phyloP scores from a whole-genome alignment of 768 basidiomycete species.

The Suillus paluster region DNA sequence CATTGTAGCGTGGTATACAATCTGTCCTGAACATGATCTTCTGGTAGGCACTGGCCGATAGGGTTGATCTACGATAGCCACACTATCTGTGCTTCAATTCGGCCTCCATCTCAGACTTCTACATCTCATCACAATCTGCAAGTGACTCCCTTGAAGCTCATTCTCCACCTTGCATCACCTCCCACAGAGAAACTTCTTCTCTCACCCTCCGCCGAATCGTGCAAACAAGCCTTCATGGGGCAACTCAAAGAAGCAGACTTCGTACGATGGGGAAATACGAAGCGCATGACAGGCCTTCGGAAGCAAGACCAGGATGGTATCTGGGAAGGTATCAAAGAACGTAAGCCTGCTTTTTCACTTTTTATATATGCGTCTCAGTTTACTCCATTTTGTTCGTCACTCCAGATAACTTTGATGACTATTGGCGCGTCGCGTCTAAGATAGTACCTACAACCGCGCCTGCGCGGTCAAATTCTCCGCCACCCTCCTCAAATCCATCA shows the following conservation, averaged over 20 bases:
- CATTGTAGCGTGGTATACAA: not conserved
- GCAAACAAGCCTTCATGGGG: conserved; percentile 94
- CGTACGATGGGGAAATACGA: conserved; percentile 94
- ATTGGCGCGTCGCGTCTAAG: conserved; percentile 93
- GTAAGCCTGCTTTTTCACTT: conserved; percentile 53
- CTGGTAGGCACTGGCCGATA: conserved; percentile 93
- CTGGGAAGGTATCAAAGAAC: conserved; percentile 96
- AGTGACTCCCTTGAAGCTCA: conserved; percentile 68
- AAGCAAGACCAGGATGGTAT: conserved; percentile 94
- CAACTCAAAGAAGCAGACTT: conserved; percentile 97
- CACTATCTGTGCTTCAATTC: conserved; percentile 63
- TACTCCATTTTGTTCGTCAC: not conserved
- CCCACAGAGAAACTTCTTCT: conserved; percentile 86
- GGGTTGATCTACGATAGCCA: conserved; percentile 93
- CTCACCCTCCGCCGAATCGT: conserved; percentile 79
- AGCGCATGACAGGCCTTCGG: conserved; percentile 87
- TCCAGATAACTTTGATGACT: conserved; percentile 94
- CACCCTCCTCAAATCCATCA: conserved; percentile 56
- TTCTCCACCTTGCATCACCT: conserved; percentile 86
- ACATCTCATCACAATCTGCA: conserved; percentile 44
- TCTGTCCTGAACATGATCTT: not conserved
- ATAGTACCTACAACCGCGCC: conserved; percentile 82
- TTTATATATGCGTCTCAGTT: not conserved
- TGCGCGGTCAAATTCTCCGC: conserved; percentile 60
- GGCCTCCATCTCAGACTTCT: conserved; percentile 41